phyloP scores from a whole-genome alignment of 2,329 filamentous ascomycete genomes.

The Trichoderma sp. region DNA sequence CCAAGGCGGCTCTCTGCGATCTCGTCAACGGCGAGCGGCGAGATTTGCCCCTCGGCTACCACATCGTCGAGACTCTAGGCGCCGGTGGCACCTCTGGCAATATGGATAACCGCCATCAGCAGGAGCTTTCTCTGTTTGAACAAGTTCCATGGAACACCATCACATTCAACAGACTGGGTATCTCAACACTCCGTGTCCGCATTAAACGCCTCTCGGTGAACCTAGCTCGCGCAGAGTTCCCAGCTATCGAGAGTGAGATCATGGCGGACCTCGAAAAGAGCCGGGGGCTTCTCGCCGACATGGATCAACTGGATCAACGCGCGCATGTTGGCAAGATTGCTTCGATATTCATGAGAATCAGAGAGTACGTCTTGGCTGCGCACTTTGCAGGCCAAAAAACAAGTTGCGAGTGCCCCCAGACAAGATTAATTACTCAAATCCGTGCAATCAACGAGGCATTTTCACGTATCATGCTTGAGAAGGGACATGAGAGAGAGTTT shows the following conservation, averaged over 20 bases:
- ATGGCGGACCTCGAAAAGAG: conserved; percentile 16
- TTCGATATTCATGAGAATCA: conserved; percentile 29
- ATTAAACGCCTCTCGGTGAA: conserved; percentile 40
- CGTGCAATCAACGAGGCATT: conserved; percentile 39
- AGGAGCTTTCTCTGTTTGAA: conserved; percentile 40
- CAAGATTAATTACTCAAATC: conserved; percentile 40
- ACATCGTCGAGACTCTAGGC: conserved; percentile 47
- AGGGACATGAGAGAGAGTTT: conserved; percentile 23
- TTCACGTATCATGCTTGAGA: conserved; percentile 26
- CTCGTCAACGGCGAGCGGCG: conserved; percentile 41
- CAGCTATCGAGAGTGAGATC: conserved; percentile 35
- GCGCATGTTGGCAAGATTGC: conserved; percentile 36
- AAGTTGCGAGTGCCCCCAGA: conserved; percentile 28
- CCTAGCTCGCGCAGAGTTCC: conserved; percentile 40
- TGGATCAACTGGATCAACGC: conserved; percentile 43
- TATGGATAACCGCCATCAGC: conserved; percentile 29
- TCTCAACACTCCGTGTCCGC: conserved; percentile 34
- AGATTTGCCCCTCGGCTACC: conserved; percentile 47
- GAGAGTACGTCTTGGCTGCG: conserved; percentile 33
- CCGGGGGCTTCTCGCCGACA: conserved; percentile 22
- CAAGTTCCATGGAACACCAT: conserved; percentile 36
- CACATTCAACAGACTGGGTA: conserved; percentile 32
- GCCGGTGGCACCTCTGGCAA: conserved; percentile 39
- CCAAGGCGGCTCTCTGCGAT: conserved; percentile 39
- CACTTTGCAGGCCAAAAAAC: conserved; percentile 32